These are phyloP conservation scores for Erysimum cheiri DNA, from an alignment of 441 rosid genomes.

Conservation along the genomic window DNA sequence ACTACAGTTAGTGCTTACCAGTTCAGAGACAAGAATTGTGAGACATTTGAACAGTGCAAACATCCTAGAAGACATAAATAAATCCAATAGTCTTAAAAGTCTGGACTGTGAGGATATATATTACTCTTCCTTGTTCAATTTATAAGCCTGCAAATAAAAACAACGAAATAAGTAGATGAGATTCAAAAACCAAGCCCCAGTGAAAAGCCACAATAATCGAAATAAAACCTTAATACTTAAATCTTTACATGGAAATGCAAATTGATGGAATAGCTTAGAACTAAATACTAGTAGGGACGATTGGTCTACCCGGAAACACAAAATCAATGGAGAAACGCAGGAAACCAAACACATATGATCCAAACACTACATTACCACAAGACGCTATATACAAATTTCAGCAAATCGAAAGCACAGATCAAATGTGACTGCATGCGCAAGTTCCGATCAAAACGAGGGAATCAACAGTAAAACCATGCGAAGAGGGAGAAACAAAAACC, in stretches of 20 bases:
- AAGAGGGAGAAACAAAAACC: constrained; percentile 31
- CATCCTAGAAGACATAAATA: constrained; percentile 8
- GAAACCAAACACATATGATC: no score
- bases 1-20: constrained; percentile 29
- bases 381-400: neutral
- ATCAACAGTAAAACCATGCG: constrained; percentile 6
- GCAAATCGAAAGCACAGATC: constrained; percentile 7
- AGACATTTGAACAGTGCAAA: constrained; percentile 18
- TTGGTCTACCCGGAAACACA: constrained; percentile 14
- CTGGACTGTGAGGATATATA: neutral
- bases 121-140: neutral
- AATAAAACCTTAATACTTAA: constrained; percentile 12
- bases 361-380: neutral
- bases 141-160: constrained; percentile 22
- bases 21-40: constrained; percentile 11
- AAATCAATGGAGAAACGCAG: constrained; percentile 11
- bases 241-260: neutral
- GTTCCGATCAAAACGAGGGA: constrained; percentile 35
- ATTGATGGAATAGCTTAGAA: neutral
- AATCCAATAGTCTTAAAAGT: constrained; percentile 10
- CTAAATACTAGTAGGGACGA: constrained; percentile 20
- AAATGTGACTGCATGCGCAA: constrained; percentile 36
- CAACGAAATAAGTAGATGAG: neutral
- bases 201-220: constrained; percentile 12
- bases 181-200: constrained; percentile 8